These are phyloP conservation scores for Fraxinus velutina DNA, from an alignment of 305 asterid species.

Conservation along the genomic window DNA sequence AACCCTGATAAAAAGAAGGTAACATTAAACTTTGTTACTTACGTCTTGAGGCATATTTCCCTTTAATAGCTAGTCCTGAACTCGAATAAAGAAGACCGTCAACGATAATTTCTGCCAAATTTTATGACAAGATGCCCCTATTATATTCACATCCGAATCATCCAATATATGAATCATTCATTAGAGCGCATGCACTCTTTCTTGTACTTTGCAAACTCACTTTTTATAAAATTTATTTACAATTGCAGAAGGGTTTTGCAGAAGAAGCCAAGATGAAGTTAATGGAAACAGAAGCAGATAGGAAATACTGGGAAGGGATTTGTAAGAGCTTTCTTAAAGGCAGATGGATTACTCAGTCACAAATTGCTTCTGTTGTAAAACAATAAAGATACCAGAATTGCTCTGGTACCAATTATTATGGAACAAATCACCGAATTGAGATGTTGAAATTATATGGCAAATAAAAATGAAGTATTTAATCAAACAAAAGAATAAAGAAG, in stretches of 20 bases:
- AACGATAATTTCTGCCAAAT: neutral
- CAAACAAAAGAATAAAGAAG: too few species aligned
- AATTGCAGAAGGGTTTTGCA: conserved; percentile 39
- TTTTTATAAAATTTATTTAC: neutral
- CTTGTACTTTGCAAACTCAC: neutral
- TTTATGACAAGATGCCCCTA: neutral
- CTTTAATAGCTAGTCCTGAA: neutral
- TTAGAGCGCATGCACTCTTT: neutral
- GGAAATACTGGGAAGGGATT: conserved; percentile 46
- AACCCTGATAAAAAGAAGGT: neutral
- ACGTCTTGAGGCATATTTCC: neutral
- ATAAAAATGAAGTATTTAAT: too few species aligned
- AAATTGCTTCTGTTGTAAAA: neutral
- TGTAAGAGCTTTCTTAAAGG: conserved; percentile 59
- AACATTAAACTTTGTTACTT: neutral
- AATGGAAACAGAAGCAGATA: conserved; percentile 45
- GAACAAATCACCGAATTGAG: too few species aligned
- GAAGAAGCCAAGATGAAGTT: conserved; percentile 47
- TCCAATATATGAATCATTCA: neutral
- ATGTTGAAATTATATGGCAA: too few species aligned
- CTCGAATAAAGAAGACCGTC: neutral
- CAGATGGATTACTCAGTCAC: conserved; percentile 9
- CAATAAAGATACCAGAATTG: too few species aligned
- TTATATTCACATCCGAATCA: neutral
- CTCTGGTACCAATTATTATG: too few species aligned